phyloP scores from a whole-genome alignment of 768 basidiomycete species.

The Polyporus arcularius region DNA sequence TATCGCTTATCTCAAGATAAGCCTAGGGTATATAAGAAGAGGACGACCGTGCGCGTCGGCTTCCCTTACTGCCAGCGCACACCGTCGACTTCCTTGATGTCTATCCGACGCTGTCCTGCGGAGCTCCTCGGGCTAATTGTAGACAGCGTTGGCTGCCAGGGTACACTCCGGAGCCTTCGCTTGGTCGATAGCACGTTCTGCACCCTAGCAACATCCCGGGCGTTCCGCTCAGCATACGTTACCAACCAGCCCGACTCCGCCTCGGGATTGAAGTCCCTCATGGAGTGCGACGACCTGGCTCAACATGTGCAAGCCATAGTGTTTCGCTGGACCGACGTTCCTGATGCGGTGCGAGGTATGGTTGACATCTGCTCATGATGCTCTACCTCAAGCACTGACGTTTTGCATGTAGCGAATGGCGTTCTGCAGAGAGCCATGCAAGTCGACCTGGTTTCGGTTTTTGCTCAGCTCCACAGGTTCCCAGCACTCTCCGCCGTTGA shows the following conservation, averaged over 20 bases:
- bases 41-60: neutral
- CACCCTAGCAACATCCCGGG: slow-evolving; percentile 14
- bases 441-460: neutral
- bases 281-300: slow-evolving; percentile 7
- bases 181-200: slow-evolving; percentile 16
- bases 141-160: slow-evolving; percentile 2
- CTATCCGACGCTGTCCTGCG: slow-evolving; percentile 12
- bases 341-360: neutral
- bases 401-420: neutral
- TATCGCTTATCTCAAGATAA: too few species aligned
- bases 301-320: slow-evolving; percentile 9
- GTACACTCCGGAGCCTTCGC: slow-evolving; percentile 12
- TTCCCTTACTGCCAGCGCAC: neutral
- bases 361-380: neutral
- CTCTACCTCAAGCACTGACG: neutral
- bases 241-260: slow-evolving; percentile 7
- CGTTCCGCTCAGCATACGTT: slow-evolving; percentile 15
- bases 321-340: slow-evolving; percentile 5
- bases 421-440: neutral
- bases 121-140: slow-evolving; percentile 17
- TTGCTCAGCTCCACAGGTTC: slow-evolving; percentile 3
- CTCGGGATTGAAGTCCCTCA: neutral
- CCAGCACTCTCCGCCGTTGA: slow-evolving; percentile 4
- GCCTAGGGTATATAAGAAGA: too few species aligned
- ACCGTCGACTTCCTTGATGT: neutral